Base-by-base conservation (phyloP, 352 stramenopile species). In the Phytophthora colocasiae region DNA sequence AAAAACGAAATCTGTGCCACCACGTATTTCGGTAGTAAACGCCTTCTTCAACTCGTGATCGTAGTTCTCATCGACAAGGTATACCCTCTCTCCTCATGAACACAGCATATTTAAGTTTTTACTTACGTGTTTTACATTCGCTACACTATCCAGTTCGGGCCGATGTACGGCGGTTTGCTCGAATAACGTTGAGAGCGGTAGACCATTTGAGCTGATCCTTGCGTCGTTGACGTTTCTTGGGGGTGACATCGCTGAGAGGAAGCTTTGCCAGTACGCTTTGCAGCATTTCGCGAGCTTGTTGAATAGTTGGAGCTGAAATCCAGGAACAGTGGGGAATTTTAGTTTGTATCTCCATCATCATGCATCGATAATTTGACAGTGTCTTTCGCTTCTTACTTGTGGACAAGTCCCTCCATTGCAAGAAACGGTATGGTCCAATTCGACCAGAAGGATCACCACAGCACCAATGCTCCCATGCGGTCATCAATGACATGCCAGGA, bases 141-240 rank as follows among this genome's bases (percentile, higher is more conserved):
- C 34, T 40, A 40, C 10, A 11, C 34, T n/a, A 40, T 40, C 9
- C 14, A 6, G 10, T 40, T 40, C 14, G 11, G 34, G 5, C 15
- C 4, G 6, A 12, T 40, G 0, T 0, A 29, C 41, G 41, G 5
- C 41, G 41, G 11, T 47, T 47, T 48, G 8, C 27, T 41, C 47
- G 47, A 15, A 54, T 54, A 5, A 24, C 47, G 15, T 43, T 31
- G 14, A 56, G 31, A 3, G 32, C 17, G 12, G 31, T 56, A 5
- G 48, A 45, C 32, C 48, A 56, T 45, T 56, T 56, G 17, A 56
- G 48, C 48, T 56, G 48, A 22, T 32, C 17, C 17, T 44, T 56
- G 7, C 48, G 48, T 3, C 48, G 14, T 56, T 45, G 32, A 15
- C 32, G 32, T 15, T 56, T 45, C 15, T 36, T 56, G 10, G 48